A percentile compares a stretch with the other conserved stretches of the same genome.
These are phyloP conservation scores for Penicillium taxi DNA, from an alignment of 495 filamentous ascomycete species.

Conservation along the genomic window DNA sequence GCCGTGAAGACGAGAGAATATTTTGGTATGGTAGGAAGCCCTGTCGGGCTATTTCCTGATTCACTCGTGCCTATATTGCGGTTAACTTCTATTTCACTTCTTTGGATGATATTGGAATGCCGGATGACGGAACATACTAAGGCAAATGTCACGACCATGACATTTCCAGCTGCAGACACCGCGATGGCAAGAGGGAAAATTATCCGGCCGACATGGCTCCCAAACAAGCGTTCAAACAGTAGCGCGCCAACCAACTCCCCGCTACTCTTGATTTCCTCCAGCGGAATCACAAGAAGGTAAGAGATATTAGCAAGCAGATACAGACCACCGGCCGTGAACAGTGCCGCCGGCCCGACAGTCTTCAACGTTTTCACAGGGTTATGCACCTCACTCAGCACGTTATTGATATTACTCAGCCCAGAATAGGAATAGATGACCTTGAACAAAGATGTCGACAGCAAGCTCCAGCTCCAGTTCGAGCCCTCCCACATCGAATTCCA, in stretches of 20 bases:
- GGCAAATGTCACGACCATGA: slow-evolving; percentile 69
- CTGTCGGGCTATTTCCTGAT: slow-evolving; percentile 60
- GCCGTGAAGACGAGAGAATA: slow-evolving; percentile 54
- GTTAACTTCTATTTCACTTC: too few species aligned
- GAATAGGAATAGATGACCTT: slow-evolving; percentile 69
- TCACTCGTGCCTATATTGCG: slow-evolving; percentile 50
- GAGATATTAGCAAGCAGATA: slow-evolving; percentile 65
- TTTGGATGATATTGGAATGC: not conserved
- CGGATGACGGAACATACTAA: slow-evolving; percentile 32
- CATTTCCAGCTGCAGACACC: slow-evolving; percentile 60
- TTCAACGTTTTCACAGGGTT: slow-evolving; percentile 60
- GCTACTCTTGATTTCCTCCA: slow-evolving; percentile 59
- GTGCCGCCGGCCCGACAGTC: slow-evolving; percentile 52
- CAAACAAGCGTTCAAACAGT: slow-evolving; percentile 62
- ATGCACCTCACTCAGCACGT: slow-evolving; percentile 69
- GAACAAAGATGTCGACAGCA: slow-evolving; percentile 57
- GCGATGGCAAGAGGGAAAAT: slow-evolving; percentile 59
- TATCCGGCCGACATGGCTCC: slow-evolving; percentile 44
- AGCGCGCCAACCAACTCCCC: slow-evolving; percentile 61
- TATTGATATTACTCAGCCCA: slow-evolving; percentile 60
- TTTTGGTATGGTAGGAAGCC: slow-evolving; percentile 62
- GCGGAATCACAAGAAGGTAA: slow-evolving; percentile 59
- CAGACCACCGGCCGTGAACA: slow-evolving; percentile 52
- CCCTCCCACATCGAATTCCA: slow-evolving; percentile 36
- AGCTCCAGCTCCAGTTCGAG: slow-evolving; percentile 41